Evolutionary conservation across 2,329 filamentous ascomycete genomes (phyloP), one percentile per base, ranked within the genome.

Genomic region (Aureobasidium sp.): DNA sequence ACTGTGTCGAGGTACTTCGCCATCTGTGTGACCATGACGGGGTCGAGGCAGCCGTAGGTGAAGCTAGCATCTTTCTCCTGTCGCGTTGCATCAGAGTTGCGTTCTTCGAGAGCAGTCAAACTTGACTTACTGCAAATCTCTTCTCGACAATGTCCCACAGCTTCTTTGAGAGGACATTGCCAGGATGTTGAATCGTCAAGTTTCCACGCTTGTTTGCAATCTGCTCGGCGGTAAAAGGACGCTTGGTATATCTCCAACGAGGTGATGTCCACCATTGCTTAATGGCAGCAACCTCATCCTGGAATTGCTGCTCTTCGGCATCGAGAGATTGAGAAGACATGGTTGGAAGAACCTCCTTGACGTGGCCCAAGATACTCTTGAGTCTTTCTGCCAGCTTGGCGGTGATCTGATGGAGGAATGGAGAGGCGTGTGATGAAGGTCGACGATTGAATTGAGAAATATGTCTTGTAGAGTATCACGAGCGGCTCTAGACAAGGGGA

Each of bases 21-120:
- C 94, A 99, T 99, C 77, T 99, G 94, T 31, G 94, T 97, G 74
- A 99, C 84, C 90, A 97, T 97, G 62, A 96, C 96, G 12, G 94
- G 94, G 73, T 99, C 94, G 67, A 99, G 82, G 78, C 94, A 97
- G 71, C 94, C 94, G 73, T 97, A 99, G 62, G 94, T 99, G 79
- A 88, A 96, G 77, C 90, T 95, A 52, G 90, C 90, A 71, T 94
- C 89, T 70, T 85, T 85, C 72, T 83, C 89, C 90, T 96, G 68
- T 63, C 22, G 19, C 44, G 27, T n/a, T 39, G 54, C 37, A 49
- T 73, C 49, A 61, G 24, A 24, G 22, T 58, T 14, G 45, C 49
- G n/a, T 2, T 1, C 39, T 39, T 8, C 12, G 2, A 14, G 19
- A 5, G 45, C 7, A 11, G 0, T 5, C 2, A 11, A 31, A 17